Evolutionary conservation across 1,139 yeast species (phyloP).

Genomic region (Taiozyma onychis): DNA sequence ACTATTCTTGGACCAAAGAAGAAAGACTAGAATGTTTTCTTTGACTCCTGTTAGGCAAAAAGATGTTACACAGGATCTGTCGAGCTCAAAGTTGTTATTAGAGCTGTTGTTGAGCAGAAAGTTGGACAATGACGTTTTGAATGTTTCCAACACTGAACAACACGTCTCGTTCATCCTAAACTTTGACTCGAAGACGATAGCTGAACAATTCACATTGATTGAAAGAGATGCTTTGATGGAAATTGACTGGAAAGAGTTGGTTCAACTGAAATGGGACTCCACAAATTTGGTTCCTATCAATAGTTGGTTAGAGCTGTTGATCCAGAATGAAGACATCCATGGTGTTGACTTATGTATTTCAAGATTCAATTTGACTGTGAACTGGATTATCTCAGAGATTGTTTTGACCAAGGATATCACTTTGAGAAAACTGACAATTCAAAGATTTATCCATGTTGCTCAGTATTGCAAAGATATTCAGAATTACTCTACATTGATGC

Average conservation of each 20-base stretch:
- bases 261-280: slow-evolving; percentile 67
- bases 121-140: slow-evolving; percentile 17
- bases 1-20: slow-evolving; percentile 31
- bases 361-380: slow-evolving; percentile 81
- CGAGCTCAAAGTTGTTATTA: slow-evolving; percentile 20
- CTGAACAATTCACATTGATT: slow-evolving; percentile 77
- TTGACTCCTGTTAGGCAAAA: slow-evolving; percentile 22
- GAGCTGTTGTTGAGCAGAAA: slow-evolving; percentile 20
- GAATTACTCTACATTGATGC: slow-evolving; percentile 84
- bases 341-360: slow-evolving; percentile 86
- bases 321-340: slow-evolving; percentile 51
- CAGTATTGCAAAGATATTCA: slow-evolving; percentile 65
- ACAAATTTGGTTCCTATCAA: slow-evolving; percentile 63
- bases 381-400: slow-evolving; percentile 90
- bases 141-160: slow-evolving; percentile 22
- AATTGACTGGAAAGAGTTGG: slow-evolving; percentile 87
- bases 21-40: slow-evolving; percentile 27
- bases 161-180: slow-evolving; percentile 82
- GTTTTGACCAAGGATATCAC: slow-evolving; percentile 55
- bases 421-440: slow-evolving; percentile 62
- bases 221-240: slow-evolving; percentile 81
- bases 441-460: slow-evolving; percentile 82
- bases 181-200: slow-evolving; percentile 58
- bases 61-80: slow-evolving; percentile 15
- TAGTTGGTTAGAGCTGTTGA: slow-evolving; percentile 79